Evolutionary conservation across 2,329 filamentous ascomycete genomes (phyloP).

Genomic region (Scedosporium apiospermum): DNA sequence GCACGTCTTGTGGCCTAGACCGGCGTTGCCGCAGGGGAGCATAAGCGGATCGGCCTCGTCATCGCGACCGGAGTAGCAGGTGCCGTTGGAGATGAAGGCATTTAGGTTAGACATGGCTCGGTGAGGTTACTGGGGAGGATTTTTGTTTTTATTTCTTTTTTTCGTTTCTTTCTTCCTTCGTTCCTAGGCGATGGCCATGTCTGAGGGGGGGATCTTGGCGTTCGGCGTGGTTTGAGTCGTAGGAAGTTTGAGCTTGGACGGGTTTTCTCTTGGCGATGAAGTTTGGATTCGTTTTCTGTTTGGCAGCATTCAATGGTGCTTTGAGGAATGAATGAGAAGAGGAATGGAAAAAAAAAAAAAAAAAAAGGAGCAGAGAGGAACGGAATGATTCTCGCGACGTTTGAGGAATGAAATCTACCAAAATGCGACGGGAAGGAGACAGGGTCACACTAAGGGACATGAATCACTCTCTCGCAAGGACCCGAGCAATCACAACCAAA

Average conservation of each 20-base stretch:
- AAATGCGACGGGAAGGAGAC: too few relatives aligned
- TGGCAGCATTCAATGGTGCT: background rate
- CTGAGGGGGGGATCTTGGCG: too few relatives aligned
- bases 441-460: too few relatives aligned
- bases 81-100: conserved; percentile 22
- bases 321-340: background rate
- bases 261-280: too few relatives aligned
- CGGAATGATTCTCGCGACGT: background rate
- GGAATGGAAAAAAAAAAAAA: background rate
- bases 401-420: background rate
- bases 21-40: conserved; percentile 22
- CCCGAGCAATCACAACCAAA: too few relatives aligned
- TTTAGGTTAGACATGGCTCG: conserved; percentile 11
- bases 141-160: too few relatives aligned
- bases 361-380: background rate
- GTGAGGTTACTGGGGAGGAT: background rate
- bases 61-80: conserved; percentile 17
- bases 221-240: too few relatives aligned
- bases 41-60: conserved; percentile 14
- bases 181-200: too few relatives aligned
- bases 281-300: background rate
- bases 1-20: conserved; percentile 19
- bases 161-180: too few relatives aligned
- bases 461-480: too few relatives aligned
- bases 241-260: too few relatives aligned